These are phyloP conservation scores for Parmales sp. DNA, from an alignment of 108 stramenopile species.

Conservation along the genomic window DNA sequence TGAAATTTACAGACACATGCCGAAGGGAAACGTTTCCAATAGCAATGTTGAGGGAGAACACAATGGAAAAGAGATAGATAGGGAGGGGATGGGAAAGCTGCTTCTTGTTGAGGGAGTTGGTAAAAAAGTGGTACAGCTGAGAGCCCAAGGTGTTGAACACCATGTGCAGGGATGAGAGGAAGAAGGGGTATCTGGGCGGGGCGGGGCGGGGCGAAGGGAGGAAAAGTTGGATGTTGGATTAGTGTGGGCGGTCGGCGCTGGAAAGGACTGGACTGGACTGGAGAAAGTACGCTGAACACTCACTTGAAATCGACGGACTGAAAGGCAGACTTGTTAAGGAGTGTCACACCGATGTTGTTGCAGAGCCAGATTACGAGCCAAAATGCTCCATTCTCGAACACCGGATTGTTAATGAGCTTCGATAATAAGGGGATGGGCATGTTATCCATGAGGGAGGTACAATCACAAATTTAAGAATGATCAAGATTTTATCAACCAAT, in stretches of 20 bases:
- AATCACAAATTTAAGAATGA: too few relatives aligned
- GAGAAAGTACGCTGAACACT: too few relatives aligned
- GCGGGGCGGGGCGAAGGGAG: too few relatives aligned
- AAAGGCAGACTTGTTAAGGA: conserved; percentile 76
- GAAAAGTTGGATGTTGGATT: too few relatives aligned
- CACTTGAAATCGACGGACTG: conserved; percentile 62
- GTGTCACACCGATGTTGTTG: conserved; percentile 74
- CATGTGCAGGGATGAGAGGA: conserved; percentile 74
- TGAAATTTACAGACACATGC: conserved; percentile 74
- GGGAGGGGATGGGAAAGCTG: conserved; percentile 12
- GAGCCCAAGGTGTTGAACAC: conserved; percentile 47
- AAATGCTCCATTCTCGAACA: too few relatives aligned
- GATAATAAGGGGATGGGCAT: too few relatives aligned
- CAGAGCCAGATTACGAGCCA: conserved; percentile 54
- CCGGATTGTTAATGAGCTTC: too few relatives aligned
- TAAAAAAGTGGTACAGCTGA: conserved; percentile 10
- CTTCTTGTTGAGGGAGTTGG: background rate
- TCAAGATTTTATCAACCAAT: too few relatives aligned
- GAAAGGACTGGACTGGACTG: too few relatives aligned
- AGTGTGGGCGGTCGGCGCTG: too few relatives aligned
- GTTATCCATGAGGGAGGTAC: too few relatives aligned
- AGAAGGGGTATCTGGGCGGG: conserved; percentile 82
- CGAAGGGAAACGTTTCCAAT: conserved; percentile 65
- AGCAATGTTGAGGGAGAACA: conserved; percentile 75
- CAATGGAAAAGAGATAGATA: conserved; percentile 51